phyloP scores from a whole-genome alignment of 164 flowering plant genomes.

The Nymphaea thermarum region DNA sequence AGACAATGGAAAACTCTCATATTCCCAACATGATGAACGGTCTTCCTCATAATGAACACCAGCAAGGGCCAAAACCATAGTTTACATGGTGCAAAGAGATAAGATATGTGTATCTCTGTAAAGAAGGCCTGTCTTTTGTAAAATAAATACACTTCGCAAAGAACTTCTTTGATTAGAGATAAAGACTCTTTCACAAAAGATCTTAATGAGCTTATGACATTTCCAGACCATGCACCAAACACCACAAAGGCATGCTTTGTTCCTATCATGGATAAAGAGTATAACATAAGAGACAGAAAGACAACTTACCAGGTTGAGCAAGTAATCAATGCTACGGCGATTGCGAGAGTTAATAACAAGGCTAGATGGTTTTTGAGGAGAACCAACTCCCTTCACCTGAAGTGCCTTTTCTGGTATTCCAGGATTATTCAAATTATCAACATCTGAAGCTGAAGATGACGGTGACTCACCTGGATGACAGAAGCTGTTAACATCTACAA shows the following conservation, averaged over 20 bases:
- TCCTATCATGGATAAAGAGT: neutral
- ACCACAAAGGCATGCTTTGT: neutral
- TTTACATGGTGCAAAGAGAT: no score
- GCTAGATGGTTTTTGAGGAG: constrained; percentile 34
- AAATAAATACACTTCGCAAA: neutral
- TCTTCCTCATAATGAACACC: no score
- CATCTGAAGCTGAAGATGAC: constrained; percentile 89
- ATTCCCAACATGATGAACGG: no score
- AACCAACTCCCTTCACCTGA: constrained; percentile 22
- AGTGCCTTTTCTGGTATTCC: constrained; percentile 12
- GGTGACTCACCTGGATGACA: constrained; percentile 68
- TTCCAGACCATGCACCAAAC: neutral
- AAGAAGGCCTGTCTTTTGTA: neutral
- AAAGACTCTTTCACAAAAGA: neutral
- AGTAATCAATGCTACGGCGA: constrained; percentile 36
- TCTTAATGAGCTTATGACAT: neutral
- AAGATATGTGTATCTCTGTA: no score
- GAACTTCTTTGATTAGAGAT: neutral
- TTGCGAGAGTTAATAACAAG: constrained; percentile 43
- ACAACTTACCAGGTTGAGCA: constrained; percentile 71
- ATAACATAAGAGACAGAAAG: neutral
- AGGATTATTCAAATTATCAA: constrained; percentile 64
- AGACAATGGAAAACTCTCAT: no score
- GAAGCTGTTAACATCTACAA: neutral
- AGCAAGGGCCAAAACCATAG: no score